phyloP scores from a whole-genome alignment of 140 eudicot genomes.

The Eryngium alpinum region DNA sequence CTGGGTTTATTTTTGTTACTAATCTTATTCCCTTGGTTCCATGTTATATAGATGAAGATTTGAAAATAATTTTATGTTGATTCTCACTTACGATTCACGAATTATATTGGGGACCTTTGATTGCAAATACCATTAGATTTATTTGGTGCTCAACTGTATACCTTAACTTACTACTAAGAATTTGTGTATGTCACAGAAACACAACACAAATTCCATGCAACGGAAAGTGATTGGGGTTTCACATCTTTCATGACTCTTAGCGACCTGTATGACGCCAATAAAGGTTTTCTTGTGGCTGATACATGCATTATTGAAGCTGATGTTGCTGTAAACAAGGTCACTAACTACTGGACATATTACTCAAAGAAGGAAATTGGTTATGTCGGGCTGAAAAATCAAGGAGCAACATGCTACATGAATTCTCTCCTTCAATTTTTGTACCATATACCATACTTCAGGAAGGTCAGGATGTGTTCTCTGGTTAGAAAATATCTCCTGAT shows the following conservation, averaged over 20 bases:
- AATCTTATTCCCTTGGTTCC: too few species aligned
- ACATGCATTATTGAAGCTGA: conserved; percentile 81
- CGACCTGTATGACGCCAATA: conserved; percentile 68
- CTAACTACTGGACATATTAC: conserved; percentile 82
- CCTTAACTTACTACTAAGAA: conserved; percentile 5
- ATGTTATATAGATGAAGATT: too few species aligned
- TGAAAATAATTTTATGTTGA: too few species aligned
- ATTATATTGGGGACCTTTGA: too few species aligned
- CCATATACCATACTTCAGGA: conserved; percentile 89
- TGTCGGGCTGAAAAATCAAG: conserved; percentile 95
- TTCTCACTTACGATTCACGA: too few species aligned
- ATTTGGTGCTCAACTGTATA: neutral
- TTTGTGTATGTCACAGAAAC: conserved; percentile 43
- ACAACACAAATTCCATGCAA: conserved; percentile 67
- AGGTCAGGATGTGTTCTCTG: conserved; percentile 45
- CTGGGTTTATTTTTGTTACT: too few species aligned
- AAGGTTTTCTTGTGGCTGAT: conserved; percentile 78
- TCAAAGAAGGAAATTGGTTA: conserved; percentile 86
- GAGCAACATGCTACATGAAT: conserved; percentile 96
- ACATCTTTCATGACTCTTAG: conserved; percentile 78
- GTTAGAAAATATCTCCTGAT: neutral
- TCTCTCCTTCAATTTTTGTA: conserved; percentile 85
- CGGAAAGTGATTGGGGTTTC: conserved; percentile 97
- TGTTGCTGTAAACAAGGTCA: conserved; percentile 68
- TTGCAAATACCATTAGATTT: neutral